Base-by-base conservation (phyloP, 192 early-diverging fungal genomes). In the Borealophlyctis nickersoniae region DNA sequence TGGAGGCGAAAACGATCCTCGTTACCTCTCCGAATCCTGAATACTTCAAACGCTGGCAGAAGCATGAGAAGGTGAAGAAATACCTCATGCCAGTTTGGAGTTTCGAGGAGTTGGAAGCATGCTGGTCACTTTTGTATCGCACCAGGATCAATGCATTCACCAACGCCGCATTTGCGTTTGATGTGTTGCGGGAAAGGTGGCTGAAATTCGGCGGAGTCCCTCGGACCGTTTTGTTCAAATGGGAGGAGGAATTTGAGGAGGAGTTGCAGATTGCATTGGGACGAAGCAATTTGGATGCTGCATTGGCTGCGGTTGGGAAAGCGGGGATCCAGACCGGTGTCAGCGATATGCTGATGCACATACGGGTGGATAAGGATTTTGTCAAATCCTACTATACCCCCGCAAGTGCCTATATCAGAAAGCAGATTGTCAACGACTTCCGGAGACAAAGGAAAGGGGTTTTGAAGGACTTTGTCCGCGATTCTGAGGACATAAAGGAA, bases 181-280 rank as follows among this genome's bases (percentile, higher is more conserved):
- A 55, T 16, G 14, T 16, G 16, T 11, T 55, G 13, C 53, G 13
- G 26, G 11, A 55, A 13, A 16, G 53, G 13, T 55, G 16, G n/a
- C 53, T 16, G 53, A 11, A 24, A 26, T 55, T 55, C 24, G 53
- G 53, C 27, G 53, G 53, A 23, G 53, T 55, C 11, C 53, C 53
- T 14, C 13, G 53, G 27, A 16, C 11, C 26, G 53, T 55, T 13
- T 26, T 55, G 24, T 11, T 16, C 13, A 55, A 55, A 26, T 55
- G 24, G 11, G 13, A 24, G 13, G 13, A 27, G 11, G 24, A 24
- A 11, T 11, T 24, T 23, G 53, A 55, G 26, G 13, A 55, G 53
- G 53, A 55, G 16, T 55, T 55, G 26, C n/a, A 55, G 26, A 26
- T 13, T 16, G 53, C 53, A 27, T 24, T 55, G 13, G 53, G 53